Evolutionary conservation across 352 stramenopile species (phyloP), one percentile per base, ranked within the genome.

Genomic region (Thalassiosira livingstoniorum): DNA sequence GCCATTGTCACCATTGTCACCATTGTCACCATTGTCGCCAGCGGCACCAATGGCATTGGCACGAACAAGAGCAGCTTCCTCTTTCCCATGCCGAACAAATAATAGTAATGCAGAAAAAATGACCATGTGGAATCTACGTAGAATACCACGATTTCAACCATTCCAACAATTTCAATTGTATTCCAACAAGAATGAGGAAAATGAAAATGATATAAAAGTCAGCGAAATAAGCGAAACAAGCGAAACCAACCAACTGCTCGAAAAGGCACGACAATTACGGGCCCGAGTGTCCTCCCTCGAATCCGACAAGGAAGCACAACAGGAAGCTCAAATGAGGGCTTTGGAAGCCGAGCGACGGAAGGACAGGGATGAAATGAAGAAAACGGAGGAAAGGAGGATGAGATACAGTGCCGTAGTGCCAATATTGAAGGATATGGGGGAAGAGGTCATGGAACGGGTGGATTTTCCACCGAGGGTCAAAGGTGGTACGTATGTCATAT

Each of bases 361-460:
- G 29, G 78, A 85, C n/a, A 27, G 62, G 53, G 69, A 83, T 34
- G 76, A 73, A 31, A 31, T 65, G 39, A 57, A 61, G 37, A 11
- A 80, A 34, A 82, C 82, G 37, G 70, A 87, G 34, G 64, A 82
- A 21, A 32, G 42, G 2, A 57, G 80, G 32, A 67, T 85, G 18
- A 75, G 80, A 37, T 92, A 93, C 66, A 91, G 81, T 65, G 88
- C 80, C 5, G 76, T 81, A 43, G 78, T 94, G 34, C 90, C 90
- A 43, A 94, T 94, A 80, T 75, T 93, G 25, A 94, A 94, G 67
- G 76, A 85, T 62, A 88, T 93, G 75, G 90, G 90, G 23, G 75
- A 72, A 10, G 84, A 81, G 15, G 76, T 90, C 2, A 82, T 91
- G 58, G 90, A 94, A 78, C 65, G 80, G 43, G 73, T 87, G 31